Base-by-base conservation (phyloP, 164 flowering plant genomes). In the Magnolia changhungtana region DNA sequence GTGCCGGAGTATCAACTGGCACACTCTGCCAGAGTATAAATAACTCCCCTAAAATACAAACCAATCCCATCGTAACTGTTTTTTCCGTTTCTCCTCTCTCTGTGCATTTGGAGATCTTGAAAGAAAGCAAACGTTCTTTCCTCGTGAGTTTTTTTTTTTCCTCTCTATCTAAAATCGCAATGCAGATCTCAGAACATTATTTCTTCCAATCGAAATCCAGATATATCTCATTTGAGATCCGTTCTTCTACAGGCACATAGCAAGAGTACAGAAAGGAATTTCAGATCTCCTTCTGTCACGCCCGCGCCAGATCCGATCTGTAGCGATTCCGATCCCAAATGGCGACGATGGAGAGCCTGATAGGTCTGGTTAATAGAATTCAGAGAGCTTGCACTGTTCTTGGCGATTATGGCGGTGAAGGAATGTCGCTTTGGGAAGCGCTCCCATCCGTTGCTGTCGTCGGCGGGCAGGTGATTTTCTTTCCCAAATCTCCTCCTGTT, bases 361-460 rank as follows among this genome's bases (percentile, higher is more conserved):
- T 96, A 68, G 99, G 99, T 13, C 82, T 96, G 20, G 95, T 96
- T 50, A 96, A 96, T 83, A 80, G 88, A 78, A 96, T 96, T 73
- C 99, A 94, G 74, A 63, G 97, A 77, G 99, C 97, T 52, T 96
- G 99, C 84, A 96, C 98, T 2, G 98, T 94, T 13, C 83, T 96
- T 31, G 98, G 99, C 9, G 99, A 96, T 84, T 89, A 94, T 71
- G 99, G 99, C 66, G 98, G 98, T 73, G 98, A 94, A 72, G 97
- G 97, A 63, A 78, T 86, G 88, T 94, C 99, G 6, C 96, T 96
- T n/a, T 96, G 98, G 99, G 99, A 96, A 87, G 99, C 99, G 75
- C 98, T 96, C 68, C 99, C 99, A 50, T 82, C 99, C 18, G 98
- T 96, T 63, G 99, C 98, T 20, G 98, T 96, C 68, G 98, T 96